Evolutionary conservation across 1,139 yeast genomes (phyloP).

Genomic region (Diutina mesorugosa): DNA sequence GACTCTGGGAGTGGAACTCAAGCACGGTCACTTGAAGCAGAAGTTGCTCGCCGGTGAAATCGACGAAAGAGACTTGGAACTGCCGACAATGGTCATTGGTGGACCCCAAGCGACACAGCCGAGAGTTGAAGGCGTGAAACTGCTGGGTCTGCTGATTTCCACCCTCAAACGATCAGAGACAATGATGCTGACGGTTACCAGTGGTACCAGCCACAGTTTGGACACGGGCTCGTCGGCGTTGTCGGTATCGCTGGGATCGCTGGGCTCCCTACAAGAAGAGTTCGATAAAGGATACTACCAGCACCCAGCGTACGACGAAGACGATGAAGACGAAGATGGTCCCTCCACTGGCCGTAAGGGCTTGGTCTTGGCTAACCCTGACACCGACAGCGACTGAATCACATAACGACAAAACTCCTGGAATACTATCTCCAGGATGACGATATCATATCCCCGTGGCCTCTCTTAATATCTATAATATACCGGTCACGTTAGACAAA

Average conservation of each 20-base stretch:
- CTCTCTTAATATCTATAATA: neutral
- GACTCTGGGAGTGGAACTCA: constrained; percentile 46
- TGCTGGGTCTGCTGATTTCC: neutral
- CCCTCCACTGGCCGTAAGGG: neutral
- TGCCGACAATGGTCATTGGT: neutral
- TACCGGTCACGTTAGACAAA: neutral
- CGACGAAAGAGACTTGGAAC: constrained; percentile 28
- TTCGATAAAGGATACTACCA: neutral
- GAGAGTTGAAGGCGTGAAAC: neutral
- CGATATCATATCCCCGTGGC: neutral
- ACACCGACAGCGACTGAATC: neutral
- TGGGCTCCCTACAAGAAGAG: neutral
- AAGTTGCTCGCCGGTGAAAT: constrained; percentile 67
- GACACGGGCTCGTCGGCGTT: neutral
- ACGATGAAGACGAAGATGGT: neutral
- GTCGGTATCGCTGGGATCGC: neutral
- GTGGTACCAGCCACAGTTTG: neutral
- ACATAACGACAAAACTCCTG: neutral
- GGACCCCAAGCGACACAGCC: neutral
- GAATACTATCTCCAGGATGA: neutral
- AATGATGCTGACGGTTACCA: neutral
- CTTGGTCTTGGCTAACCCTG: constrained; percentile 1
- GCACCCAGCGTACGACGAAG: neutral
- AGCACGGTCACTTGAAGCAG: constrained; percentile 67
- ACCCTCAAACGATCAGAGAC: neutral